Conservation (phyloP, 2,329 filamentous ascomycete species). For the Cladosporium velox region DNA sequence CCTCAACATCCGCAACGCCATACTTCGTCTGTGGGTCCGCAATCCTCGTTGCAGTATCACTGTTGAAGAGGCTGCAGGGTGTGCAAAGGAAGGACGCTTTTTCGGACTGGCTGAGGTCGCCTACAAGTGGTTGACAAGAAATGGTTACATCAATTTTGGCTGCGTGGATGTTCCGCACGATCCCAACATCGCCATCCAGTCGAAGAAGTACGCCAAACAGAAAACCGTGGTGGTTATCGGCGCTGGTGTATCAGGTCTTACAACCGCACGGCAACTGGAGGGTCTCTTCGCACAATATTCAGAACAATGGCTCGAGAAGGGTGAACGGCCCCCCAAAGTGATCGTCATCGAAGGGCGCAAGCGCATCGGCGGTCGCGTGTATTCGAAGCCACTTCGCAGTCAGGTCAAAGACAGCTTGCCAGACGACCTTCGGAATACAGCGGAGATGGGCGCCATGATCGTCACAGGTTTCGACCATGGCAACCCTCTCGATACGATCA, state of each 20-base stretch:
- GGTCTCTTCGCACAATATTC: conserved; percentile 80
- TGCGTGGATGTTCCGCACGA: conserved; percentile 70
- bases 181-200: conserved; percentile 33
- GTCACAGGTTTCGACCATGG: conserved; percentile 95
- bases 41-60: conserved; percentile 83
- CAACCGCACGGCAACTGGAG: conserved; percentile 88
- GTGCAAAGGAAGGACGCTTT: conserved; percentile 82
- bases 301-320: conserved; percentile 63
- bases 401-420: conserved; percentile 56
- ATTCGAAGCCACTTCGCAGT: conserved; percentile 72
- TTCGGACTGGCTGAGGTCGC: conserved; percentile 86
- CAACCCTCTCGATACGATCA: conserved; percentile 87
- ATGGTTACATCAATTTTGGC: conserved; percentile 95
- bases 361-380: conserved; percentile 87
- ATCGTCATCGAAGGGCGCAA: conserved; percentile 83
- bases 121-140: conserved; percentile 87
- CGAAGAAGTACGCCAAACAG: conserved; percentile 51
- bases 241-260: conserved; percentile 90
- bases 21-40: conserved; percentile 83
- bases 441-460: conserved; percentile 97
- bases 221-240: conserved; percentile 85
- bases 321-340: conserved; percentile 71
- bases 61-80: conserved; percentile 83
- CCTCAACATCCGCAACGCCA: conserved; percentile 92
- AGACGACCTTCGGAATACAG: conserved; percentile 67